phyloP scores from a whole-genome alignment of 225 moss, liverwort and hornwort species.

The Takakia lepidozioides region DNA sequence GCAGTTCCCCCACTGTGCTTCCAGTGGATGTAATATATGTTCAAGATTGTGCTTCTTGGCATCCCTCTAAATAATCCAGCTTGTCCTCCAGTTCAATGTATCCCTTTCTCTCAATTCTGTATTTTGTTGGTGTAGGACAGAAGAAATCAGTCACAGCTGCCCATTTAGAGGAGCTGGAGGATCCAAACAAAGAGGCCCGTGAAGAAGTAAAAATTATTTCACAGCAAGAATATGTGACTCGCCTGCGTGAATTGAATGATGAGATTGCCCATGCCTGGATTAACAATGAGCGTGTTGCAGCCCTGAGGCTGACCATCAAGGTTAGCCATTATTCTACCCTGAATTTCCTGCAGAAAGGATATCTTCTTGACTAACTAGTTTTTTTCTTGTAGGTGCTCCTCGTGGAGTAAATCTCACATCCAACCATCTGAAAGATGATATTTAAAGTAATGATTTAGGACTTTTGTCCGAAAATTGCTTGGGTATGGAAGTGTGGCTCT shows the following conservation, averaged over 20 bases:
- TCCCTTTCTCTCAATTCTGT: background rate
- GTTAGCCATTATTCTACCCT: too few relatives aligned
- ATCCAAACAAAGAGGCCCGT: slow-evolving; percentile 73
- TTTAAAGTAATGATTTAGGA: too few relatives aligned
- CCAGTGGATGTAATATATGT: too few relatives aligned
- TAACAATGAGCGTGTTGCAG: slow-evolving; percentile 91
- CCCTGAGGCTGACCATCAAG: slow-evolving; percentile 91
- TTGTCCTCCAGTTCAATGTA: background rate
- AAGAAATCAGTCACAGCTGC: slow-evolving; percentile 75
- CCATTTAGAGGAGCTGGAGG: slow-evolving; percentile 91
- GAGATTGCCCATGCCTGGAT: slow-evolving; percentile 96
- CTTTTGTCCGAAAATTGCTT: too few relatives aligned
- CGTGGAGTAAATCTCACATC: too few relatives aligned
- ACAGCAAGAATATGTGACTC: slow-evolving; percentile 95
- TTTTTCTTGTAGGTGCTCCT: too few relatives aligned
- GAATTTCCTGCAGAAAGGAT: too few relatives aligned
- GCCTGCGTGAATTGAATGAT: slow-evolving; percentile 82
- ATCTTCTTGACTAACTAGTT: slow-evolving; percentile 8
- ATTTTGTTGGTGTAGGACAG: slow-evolving; percentile 36
- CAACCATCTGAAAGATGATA: too few relatives aligned
- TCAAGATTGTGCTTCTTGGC: too few relatives aligned
- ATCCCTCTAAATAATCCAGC: too few relatives aligned
- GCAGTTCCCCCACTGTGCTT: too few relatives aligned
- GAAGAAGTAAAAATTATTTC: slow-evolving; percentile 83
- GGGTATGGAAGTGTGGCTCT: too few relatives aligned